phyloP scores from a whole-genome alignment of 1,284 basidiomycete species.

The Rhodotorula sp. region DNA sequence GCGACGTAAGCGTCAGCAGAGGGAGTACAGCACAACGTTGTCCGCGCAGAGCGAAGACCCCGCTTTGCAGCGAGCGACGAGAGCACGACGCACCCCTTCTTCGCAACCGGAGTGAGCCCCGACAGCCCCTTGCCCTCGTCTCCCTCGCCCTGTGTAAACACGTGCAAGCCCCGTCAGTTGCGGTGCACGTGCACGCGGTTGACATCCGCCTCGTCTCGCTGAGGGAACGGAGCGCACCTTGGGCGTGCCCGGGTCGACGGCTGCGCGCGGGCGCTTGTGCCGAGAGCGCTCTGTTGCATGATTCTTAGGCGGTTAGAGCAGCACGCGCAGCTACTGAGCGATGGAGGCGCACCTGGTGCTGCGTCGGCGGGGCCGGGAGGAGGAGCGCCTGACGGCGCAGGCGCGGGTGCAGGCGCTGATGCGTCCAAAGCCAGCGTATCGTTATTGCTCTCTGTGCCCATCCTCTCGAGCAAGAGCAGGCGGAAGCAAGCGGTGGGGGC shows the following conservation, averaged over 20 bases:
- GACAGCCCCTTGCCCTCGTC: conserved; percentile 20
- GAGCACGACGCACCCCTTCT: conserved; percentile 34
- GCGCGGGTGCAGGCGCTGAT: not conserved
- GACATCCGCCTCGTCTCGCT: not conserved
- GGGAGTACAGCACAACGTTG: not conserved
- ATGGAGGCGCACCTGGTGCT: not conserved
- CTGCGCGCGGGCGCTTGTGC: conserved; percentile 24
- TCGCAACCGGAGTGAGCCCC: conserved; percentile 35
- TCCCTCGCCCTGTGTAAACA: conserved; percentile 28
- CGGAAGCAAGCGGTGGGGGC: not conserved
- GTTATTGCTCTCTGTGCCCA: not conserved
- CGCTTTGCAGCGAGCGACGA: not conserved
- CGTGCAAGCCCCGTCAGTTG: not conserved
- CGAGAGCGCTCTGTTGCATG: not conserved
- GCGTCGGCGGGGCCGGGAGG: not conserved
- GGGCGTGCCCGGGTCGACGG: conserved; percentile 31
- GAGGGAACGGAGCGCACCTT: conserved; percentile 4
- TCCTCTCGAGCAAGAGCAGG: fast-evolving
- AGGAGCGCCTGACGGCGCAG: not conserved
- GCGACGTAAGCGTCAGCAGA: not conserved
- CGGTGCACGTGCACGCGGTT: too few relatives aligned
- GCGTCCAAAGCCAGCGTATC: not conserved
- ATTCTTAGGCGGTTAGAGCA: not conserved
- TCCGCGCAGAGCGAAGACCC: not conserved
- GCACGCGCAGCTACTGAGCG: not conserved